phyloP scores from a whole-genome alignment of 2,329 filamentous ascomycete species.

The Fusarium sp. region DNA sequence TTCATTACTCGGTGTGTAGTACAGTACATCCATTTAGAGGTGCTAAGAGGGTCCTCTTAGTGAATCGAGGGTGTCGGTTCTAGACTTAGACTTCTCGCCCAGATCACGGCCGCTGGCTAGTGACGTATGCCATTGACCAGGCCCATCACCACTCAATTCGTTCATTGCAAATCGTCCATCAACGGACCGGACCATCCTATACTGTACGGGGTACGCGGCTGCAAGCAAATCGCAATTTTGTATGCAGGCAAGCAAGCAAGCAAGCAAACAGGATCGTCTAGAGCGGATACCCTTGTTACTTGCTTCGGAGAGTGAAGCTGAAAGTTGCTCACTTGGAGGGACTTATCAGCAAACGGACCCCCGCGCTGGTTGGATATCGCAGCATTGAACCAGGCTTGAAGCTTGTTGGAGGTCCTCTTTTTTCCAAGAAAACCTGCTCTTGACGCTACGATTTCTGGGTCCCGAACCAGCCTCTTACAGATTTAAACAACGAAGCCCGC shows the following conservation, averaged over 20 bases:
- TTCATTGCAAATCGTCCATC: conserved; percentile 26
- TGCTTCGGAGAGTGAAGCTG: conserved; percentile 16
- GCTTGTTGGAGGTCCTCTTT: conserved; percentile 39
- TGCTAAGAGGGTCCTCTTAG: conserved; percentile 32
- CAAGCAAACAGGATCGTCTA: conserved; percentile 12
- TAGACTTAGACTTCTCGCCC: conserved; percentile 42
- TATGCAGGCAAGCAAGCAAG: conserved; percentile 12
- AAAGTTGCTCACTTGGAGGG: conserved; percentile 7
- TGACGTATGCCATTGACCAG: conserved; percentile 42
- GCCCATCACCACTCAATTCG: conserved; percentile 39
- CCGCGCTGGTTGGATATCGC: conserved; percentile 32
- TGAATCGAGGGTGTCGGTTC: conserved; percentile 35
- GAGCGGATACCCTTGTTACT: conserved; percentile 13
- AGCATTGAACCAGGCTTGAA: conserved; percentile 31
- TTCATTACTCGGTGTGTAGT: conserved; percentile 25
- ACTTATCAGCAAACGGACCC: conserved; percentile 30
- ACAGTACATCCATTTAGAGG: conserved; percentile 18
- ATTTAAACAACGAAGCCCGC: conserved; percentile 38
- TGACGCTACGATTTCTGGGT: conserved; percentile 33
- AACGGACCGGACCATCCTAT: not conserved
- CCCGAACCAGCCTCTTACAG: conserved; percentile 33
- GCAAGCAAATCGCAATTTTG: conserved; percentile 2
- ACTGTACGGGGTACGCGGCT: conserved; percentile 9
- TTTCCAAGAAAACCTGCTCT: conserved; percentile 42
- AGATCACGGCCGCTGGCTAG: conserved; percentile 30